phyloP scores from a whole-genome alignment of 129 eudicot species.

The Sambucus nigra region DNA sequence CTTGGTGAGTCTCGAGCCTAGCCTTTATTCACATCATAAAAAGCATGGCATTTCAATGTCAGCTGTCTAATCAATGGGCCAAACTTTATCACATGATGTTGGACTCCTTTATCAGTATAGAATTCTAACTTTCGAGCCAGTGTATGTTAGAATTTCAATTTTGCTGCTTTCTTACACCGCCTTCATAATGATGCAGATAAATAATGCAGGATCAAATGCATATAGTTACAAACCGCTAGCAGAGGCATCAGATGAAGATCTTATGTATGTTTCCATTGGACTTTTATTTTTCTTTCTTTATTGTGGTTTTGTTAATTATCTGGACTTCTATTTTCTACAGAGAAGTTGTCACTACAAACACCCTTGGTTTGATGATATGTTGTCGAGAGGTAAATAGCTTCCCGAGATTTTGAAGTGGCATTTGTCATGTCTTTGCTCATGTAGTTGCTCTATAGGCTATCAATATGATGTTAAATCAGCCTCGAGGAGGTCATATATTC shows the following conservation, averaged over 20 bases:
- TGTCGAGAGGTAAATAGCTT: conserved; percentile 78
- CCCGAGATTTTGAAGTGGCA: conserved; percentile 4
- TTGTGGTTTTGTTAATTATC: not conserved
- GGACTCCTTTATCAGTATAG: no score
- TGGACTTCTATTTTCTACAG: conserved; percentile 27
- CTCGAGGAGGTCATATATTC: conserved; percentile 87
- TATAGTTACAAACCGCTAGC: conserved; percentile 85
- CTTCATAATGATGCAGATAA: conserved; percentile 66
- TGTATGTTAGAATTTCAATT: not conserved
- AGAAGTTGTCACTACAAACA: conserved; percentile 95
- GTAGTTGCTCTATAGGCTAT: conserved; percentile 57
- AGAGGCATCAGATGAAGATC: conserved; percentile 96
- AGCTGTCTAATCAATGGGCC: no score
- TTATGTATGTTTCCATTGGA: conserved; percentile 42
- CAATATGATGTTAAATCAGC: conserved; percentile 79
- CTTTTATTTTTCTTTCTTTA: not conserved
- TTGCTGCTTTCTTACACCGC: conserved; percentile 20
- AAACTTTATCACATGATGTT: no score
- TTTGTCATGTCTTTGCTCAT: conserved; percentile 13
- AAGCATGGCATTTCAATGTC: no score
- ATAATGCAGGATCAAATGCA: conserved; percentile 99
- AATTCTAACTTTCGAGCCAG: no score
- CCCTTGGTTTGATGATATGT: conserved; percentile 98
- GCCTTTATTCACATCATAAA: no score
- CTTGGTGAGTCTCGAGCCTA: no score